Conservation (phyloP, 2,329 filamentous ascomycete species). For the Raffaelea albimanens region DNA sequence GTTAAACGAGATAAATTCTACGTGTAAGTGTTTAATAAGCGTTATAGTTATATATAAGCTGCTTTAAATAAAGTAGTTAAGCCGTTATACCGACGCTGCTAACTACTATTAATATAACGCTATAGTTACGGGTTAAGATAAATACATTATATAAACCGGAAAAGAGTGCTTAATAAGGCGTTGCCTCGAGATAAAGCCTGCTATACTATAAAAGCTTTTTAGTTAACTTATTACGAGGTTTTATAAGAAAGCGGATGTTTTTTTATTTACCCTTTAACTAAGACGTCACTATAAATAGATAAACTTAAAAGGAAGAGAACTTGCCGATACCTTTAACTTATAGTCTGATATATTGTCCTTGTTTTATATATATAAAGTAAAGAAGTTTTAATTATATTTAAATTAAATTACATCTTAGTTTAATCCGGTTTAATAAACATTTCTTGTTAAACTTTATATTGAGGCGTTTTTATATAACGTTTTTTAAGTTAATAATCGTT, state of each 20-base stretch:
- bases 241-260: neutral
- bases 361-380: neutral
- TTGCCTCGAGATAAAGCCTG: neutral
- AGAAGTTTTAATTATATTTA: neutral
- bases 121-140: neutral
- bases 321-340: neutral
- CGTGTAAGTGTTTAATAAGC: neutral
- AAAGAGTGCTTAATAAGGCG: neutral
- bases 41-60: neutral
- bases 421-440: neutral
- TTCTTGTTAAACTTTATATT: neutral
- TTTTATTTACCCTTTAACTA: neutral
- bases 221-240: neutral
- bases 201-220: neutral
- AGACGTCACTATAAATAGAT: neutral
- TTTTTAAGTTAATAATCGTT: neutral
- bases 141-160: neutral
- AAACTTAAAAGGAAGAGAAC: neutral
- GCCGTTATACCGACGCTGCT: neutral
- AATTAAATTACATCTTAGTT: neutral
- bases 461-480: neutral
- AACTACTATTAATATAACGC: neutral
- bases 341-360: neutral
- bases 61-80: neutral
- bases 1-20: neutral